Conservation (phyloP, 345 rosid genomes). For the Carallia pectinifolia region DNA sequence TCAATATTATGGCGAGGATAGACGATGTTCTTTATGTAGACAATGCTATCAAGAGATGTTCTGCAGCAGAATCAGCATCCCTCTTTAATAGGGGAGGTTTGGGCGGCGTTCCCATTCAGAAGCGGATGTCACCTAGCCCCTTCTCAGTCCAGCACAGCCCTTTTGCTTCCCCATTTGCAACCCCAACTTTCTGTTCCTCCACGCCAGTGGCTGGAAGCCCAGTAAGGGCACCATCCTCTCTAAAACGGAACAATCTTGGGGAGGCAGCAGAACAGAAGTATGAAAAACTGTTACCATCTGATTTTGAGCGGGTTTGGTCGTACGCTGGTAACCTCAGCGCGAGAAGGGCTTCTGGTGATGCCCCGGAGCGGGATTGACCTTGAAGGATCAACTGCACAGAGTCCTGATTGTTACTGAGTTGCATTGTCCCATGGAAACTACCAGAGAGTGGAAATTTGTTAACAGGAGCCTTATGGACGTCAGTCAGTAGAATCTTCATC, state of each 20-base stretch:
- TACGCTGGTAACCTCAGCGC: conserved; percentile 71
- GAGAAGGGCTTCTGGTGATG: conserved; percentile 64
- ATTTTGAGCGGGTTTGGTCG: conserved; percentile 70
- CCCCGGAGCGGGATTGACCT: conserved; percentile 81
- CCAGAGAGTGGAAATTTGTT: neutral
- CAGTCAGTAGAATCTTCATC: neutral
- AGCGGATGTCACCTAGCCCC: conserved; percentile 65
- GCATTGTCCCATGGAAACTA: neutral
- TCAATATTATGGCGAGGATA: conserved; percentile 93
- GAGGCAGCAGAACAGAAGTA: conserved; percentile 41
- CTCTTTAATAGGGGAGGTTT: conserved; percentile 59
- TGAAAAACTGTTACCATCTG: conserved; percentile 35
- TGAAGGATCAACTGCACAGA: neutral
- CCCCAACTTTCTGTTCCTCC: conserved; percentile 59
- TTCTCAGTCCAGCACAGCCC: conserved; percentile 68
- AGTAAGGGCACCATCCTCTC: conserved; percentile 40
- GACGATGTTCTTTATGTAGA: conserved; percentile 92
- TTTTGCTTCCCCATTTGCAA: conserved; percentile 63
- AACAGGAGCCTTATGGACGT: neutral
- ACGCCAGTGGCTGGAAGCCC: conserved; percentile 62
- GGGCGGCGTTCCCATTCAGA: conserved; percentile 66
- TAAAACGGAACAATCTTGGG: conserved; percentile 37
- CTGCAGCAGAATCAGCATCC: conserved; percentile 57
- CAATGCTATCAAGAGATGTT: conserved; percentile 58
- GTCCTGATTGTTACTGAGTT: neutral